Evolutionary conservation across 164 flowering plant species (phyloP).

Genomic region (Sextonia rubra): DNA sequence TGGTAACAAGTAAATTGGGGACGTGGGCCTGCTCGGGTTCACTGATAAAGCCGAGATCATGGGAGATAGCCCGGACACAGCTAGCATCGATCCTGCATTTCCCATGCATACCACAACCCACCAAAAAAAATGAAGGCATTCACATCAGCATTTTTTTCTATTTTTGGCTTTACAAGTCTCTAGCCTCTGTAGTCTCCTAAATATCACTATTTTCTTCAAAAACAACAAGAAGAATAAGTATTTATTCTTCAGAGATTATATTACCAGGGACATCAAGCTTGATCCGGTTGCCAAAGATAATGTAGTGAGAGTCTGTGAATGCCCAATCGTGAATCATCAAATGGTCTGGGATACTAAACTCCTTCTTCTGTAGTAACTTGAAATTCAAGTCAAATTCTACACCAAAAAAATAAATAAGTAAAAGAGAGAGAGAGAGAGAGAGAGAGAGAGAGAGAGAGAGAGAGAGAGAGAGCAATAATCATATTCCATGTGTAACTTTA

Average conservation of each 20-base stretch:
- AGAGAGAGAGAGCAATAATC: not conserved
- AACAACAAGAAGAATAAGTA: too few relatives aligned
- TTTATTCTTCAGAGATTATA: not conserved
- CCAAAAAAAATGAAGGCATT: too few relatives aligned
- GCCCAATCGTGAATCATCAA: conserved; percentile 98
- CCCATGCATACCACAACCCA: not conserved
- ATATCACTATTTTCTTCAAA: too few relatives aligned
- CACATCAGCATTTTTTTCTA: too few relatives aligned
- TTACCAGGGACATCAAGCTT: conserved; percentile 75
- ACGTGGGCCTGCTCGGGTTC: conserved; percentile 57
- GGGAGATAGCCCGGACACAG: conserved; percentile 72
- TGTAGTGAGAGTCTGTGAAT: conserved; percentile 76
- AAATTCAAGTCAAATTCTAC: conserved; percentile 73
- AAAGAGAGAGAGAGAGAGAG: not conserved
- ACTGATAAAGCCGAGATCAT: conserved; percentile 86
- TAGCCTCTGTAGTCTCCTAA: too few relatives aligned
- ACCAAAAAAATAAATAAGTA: not conserved
- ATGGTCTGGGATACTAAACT: conserved; percentile 67
- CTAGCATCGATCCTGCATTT: conserved; percentile 64
- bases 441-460: not conserved
- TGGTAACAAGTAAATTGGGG: conserved; percentile 82
- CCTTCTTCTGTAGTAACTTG: conserved; percentile 54
- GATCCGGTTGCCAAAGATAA: conserved; percentile 75
- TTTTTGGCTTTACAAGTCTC: too few relatives aligned
- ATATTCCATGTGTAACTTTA: not conserved